These are phyloP conservation scores for Cubamyces sp. DNA, from an alignment of 768 basidiomycete species.

Conservation along the genomic window DNA sequence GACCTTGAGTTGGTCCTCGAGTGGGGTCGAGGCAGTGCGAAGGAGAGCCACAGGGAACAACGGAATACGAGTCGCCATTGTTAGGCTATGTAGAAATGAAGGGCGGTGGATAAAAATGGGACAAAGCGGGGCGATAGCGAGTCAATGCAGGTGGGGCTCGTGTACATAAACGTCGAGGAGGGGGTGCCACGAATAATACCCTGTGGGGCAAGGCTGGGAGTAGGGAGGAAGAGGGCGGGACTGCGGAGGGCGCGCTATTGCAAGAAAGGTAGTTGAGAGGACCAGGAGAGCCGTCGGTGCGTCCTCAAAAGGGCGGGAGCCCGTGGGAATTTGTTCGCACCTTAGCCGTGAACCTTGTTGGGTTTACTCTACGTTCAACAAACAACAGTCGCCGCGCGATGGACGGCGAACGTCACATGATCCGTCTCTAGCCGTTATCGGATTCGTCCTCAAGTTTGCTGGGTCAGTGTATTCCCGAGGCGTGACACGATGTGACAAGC, in stretches of 20 bases:
- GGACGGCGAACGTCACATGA: not conserved
- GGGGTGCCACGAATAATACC: too few relatives aligned
- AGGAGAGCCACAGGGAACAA: not conserved
- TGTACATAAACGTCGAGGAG: too few relatives aligned
- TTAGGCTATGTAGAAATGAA: too few relatives aligned
- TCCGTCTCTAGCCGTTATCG: not conserved
- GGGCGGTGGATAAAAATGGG: too few relatives aligned
- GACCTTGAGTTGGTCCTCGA: not conserved
- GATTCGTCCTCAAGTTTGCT: not conserved
- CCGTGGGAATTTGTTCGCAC: not conserved
- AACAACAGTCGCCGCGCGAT: not conserved
- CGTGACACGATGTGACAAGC: conserved; percentile 1
- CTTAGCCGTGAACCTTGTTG: conserved; percentile 3
- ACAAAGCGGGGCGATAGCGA: too few relatives aligned
- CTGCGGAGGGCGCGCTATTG: too few relatives aligned
- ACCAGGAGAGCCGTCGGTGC: too few relatives aligned
- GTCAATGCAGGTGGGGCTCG: too few relatives aligned
- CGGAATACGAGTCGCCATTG: too few relatives aligned
- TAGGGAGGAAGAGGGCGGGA: not conserved
- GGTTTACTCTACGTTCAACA: not conserved
- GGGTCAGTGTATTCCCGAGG: not conserved
- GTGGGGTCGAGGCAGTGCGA: not conserved
- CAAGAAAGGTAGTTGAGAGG: not conserved
- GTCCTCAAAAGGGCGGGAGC: not conserved
- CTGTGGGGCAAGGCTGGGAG: too few relatives aligned